Percentiles rank a stretch among this genome's conserved stretches.
These are phyloP conservation scores for Neocatenulostroma microsporum DNA, from an alignment of 2,329 filamentous ascomycete genomes.

Conservation along the genomic window DNA sequence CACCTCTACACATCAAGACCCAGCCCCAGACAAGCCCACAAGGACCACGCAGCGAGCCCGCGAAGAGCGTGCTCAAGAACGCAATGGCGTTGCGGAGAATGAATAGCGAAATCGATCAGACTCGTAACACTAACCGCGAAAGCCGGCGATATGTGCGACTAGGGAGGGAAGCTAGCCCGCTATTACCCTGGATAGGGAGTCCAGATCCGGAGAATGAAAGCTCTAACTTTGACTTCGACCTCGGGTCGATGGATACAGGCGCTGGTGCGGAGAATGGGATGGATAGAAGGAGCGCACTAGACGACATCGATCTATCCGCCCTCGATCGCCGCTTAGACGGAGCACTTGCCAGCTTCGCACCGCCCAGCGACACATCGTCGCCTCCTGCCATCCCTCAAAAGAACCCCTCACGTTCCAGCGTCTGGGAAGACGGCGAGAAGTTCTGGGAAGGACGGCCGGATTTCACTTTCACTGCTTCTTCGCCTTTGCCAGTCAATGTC, in stretches of 20 bases:
- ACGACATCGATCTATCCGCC: constrained; percentile 19
- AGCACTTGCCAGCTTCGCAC: constrained; percentile 20
- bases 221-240: constrained; percentile 21
- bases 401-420: too few relatives aligned
- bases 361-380: neutral
- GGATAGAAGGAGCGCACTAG: constrained; percentile 17
- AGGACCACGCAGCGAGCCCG: constrained; percentile 20
- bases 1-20: constrained; percentile 2
- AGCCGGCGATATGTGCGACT: constrained; percentile 34
- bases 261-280: constrained; percentile 4
- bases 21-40: constrained; percentile 1
- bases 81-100: constrained; percentile 36
- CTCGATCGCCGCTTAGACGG: constrained; percentile 20
- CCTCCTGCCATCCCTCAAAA: neutral
- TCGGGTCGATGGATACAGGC: constrained; percentile 9
- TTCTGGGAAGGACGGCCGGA: constrained; percentile 20
- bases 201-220: constrained; percentile 9
- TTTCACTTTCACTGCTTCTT: constrained; percentile 6
- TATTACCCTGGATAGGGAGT: constrained; percentile 23
- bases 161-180: constrained; percentile 32
- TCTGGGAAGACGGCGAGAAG: constrained; percentile 30
- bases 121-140: constrained; percentile 17
- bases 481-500: neutral
- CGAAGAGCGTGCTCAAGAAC: constrained; percentile 32
- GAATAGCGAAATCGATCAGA: constrained; percentile 33